Percentiles rank a stretch among this genome's conserved stretches.
phyloP scores from a whole-genome alignment of 805 yeast genomes.

The Spathaspora passalidarum region DNA sequence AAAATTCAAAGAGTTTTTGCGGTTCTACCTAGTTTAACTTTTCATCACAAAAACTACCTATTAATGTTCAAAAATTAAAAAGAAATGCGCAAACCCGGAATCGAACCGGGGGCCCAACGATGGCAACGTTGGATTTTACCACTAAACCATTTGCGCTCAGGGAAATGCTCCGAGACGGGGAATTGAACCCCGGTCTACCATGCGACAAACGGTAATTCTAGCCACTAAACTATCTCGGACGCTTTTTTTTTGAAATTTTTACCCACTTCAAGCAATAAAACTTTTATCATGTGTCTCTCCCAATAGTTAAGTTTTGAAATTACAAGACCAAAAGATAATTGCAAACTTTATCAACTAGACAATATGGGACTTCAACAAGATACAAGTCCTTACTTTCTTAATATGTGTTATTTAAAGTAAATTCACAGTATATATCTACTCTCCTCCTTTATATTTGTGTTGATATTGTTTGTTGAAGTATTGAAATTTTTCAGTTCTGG shows the following conservation, averaged over 20 bases:
- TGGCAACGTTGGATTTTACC: conserved; percentile 32
- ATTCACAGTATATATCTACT: too few relatives aligned
- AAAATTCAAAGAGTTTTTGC: too few relatives aligned
- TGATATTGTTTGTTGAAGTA: too few relatives aligned
- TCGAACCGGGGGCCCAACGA: conserved; percentile 34
- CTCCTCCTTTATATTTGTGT: too few relatives aligned
- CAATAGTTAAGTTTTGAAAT: too few relatives aligned
- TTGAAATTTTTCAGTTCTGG: too few relatives aligned
- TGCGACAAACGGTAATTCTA: conserved; percentile 22
- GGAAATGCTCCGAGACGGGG: conserved; percentile 19
- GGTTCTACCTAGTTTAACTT: not conserved
- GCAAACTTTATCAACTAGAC: too few relatives aligned
- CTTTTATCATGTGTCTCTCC: not conserved
- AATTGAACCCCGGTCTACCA: conserved; percentile 22
- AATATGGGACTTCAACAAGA: too few relatives aligned
- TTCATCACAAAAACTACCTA: not conserved
- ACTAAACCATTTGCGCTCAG: conserved; percentile 21
- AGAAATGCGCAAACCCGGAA: conserved; percentile 28
- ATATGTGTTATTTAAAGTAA: too few relatives aligned
- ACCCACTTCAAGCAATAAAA: too few relatives aligned
- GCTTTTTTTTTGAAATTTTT: not conserved
- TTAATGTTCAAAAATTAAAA: not conserved
- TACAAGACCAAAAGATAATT: too few relatives aligned
- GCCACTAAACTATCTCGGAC: conserved; percentile 20
- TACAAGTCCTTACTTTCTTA: too few relatives aligned